These are phyloP conservation scores for Adansonia digitata DNA, from an alignment of 345 rosid genomes.

Conservation along the genomic window DNA sequence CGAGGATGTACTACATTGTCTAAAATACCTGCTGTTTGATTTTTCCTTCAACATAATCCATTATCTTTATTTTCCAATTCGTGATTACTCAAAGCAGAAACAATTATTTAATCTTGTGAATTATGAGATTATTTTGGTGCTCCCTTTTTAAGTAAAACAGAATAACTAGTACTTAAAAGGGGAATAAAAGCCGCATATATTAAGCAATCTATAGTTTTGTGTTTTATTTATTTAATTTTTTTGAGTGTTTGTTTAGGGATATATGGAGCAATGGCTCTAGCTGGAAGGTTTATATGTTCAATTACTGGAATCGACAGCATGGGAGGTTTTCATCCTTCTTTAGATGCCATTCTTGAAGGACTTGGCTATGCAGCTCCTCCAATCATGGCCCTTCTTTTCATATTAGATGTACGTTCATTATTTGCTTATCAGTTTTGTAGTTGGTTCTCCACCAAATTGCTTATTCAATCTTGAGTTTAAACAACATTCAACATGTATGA, in stretches of 20 bases:
- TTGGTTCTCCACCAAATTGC: background rate
- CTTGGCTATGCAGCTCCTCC: slow-evolving; percentile 96
- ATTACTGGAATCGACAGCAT: slow-evolving; percentile 69
- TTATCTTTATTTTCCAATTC: background rate
- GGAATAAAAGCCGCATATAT: too few relatives aligned
- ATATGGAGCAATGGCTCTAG: slow-evolving; percentile 87
- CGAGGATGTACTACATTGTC: too few relatives aligned
- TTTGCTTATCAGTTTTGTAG: background rate
- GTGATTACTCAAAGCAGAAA: background rate
- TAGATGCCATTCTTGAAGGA: slow-evolving; percentile 72
- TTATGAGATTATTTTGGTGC: background rate
- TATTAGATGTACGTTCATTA: slow-evolving; percentile 57
- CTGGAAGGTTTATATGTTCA: slow-evolving; percentile 89
- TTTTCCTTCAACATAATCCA: too few relatives aligned
- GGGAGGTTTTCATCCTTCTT: slow-evolving; percentile 77
- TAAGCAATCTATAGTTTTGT: background rate
- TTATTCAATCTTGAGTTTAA: background rate
- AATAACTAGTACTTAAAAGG: background rate
- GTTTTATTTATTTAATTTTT: background rate
- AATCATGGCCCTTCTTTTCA: slow-evolving; percentile 90
- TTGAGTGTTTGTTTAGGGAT: slow-evolving; percentile 43
- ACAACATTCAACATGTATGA: background rate
- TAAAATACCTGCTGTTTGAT: background rate
- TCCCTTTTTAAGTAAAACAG: background rate
- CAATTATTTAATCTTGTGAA: background rate